Percentiles rank a stretch among this genome's conserved stretches.
Evolutionary conservation across 148 eudicot species (phyloP).

Genomic region (Chenopodium formosanum): DNA sequence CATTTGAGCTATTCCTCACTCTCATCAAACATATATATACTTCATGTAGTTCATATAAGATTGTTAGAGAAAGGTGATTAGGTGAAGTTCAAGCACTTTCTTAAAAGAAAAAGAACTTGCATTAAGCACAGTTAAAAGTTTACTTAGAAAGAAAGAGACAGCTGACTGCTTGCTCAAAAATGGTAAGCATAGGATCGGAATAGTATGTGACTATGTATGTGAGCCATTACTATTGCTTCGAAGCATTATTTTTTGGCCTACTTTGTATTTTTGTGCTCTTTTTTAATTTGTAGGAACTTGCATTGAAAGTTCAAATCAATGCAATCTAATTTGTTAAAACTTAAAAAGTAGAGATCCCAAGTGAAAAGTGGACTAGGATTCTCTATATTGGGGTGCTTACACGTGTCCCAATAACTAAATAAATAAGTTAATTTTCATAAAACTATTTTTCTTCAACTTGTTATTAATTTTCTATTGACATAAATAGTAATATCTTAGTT

Average conservation of each 20-base stretch:
- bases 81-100: not conserved
- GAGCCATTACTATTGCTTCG: not conserved
- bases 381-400: conserved; percentile 13
- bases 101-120: conserved; percentile 12
- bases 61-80: conserved; percentile 3
- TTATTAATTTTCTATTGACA: not conserved
- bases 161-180: conserved; percentile 6
- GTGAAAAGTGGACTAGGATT: conserved; percentile 19
- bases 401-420: conserved; percentile 24
- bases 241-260: not conserved
- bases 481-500: not conserved
- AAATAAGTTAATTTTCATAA: not conserved
- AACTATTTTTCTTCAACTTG: not conserved
- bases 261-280: conserved; percentile 15
- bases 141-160: conserved; percentile 17
- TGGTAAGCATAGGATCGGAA: conserved; percentile 12
- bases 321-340: conserved; percentile 13
- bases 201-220: no score
- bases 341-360: conserved; percentile 10
- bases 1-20: no score
- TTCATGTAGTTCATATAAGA: not conserved
- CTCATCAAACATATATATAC: no score
- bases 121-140: not conserved
- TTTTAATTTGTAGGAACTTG: not conserved
- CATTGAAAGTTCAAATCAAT: not conserved